A percentile compares a stretch with the other conserved stretches of the same genome.
phyloP scores from a whole-genome alignment of 1,284 basidiomycete species.

The Moniliella sp. region DNA sequence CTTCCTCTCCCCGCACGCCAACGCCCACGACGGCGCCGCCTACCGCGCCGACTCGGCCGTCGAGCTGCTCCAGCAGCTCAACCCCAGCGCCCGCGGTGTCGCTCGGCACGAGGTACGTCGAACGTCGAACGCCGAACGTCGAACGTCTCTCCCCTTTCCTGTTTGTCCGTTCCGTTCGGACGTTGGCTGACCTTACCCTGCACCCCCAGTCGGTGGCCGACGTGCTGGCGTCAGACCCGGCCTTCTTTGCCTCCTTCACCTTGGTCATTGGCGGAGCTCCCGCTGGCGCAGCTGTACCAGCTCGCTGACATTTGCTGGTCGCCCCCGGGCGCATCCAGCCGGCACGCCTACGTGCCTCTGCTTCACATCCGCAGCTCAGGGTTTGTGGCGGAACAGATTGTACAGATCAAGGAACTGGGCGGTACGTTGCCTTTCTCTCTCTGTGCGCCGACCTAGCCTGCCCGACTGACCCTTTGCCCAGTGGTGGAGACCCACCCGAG shows the following conservation, averaged over 20 bases:
- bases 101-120: conserved; percentile 39
- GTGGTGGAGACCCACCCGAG: conserved; percentile 82
- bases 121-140: conserved; percentile 1
- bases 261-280: conserved; percentile 54
- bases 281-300: conserved; percentile 7
- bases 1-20: conserved; percentile 55
- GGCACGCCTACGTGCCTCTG: conserved; percentile 17
- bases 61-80: conserved; percentile 59
- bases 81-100: conserved; percentile 57
- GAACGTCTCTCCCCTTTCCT: conserved; percentile 4
- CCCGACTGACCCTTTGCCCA: no score
- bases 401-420: conserved; percentile 21
- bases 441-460: no score
- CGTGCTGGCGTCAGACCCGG: conserved; percentile 43
- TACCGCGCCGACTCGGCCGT: conserved; percentile 41
- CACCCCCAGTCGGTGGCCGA: conserved; percentile 38
- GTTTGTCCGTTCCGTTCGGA: background rate
- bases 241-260: conserved; percentile 44
- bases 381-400: conserved; percentile 16
- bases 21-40: conserved; percentile 56
- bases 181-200: conserved; percentile 2
- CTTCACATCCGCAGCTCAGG: conserved; percentile 15
- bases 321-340: background rate
- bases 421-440: conserved; percentile 5
- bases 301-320: conserved; percentile 17